A percentile compares a stretch with the other conserved stretches of the same genome.
phyloP scores from a whole-genome alignment of 371 early-diverging fungal genomes.

The Circinella umbellata region DNA sequence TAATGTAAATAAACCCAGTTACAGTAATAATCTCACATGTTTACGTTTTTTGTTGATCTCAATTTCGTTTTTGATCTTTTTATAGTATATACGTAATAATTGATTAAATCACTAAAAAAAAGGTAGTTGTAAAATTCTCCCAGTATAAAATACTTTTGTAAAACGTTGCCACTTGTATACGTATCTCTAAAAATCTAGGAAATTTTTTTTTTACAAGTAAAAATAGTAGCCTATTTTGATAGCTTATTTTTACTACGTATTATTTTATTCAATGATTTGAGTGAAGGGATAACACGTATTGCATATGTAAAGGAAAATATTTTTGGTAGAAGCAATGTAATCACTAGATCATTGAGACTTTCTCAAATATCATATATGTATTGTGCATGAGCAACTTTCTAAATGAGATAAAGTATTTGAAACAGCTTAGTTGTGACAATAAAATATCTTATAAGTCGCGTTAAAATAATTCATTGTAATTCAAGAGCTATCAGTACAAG shows the following conservation, averaged over 20 bases:
- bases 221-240: too few species aligned
- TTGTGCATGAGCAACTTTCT: slow-evolving; percentile 33
- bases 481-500: slow-evolving; percentile 33
- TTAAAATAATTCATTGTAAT: slow-evolving; percentile 47
- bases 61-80: too few species aligned
- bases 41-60: too few species aligned
- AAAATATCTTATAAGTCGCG: slow-evolving; percentile 28
- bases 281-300: slow-evolving; percentile 37
- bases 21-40: too few species aligned
- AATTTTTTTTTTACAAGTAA: neutral
- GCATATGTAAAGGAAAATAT: slow-evolving; percentile 34
- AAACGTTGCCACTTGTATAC: slow-evolving; percentile 44
- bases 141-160: slow-evolving; percentile 46
- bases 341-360: slow-evolving; percentile 35
- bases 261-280: slow-evolving; percentile 40
- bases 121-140: slow-evolving; percentile 15
- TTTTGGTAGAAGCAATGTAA: slow-evolving; percentile 38
- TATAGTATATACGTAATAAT: too few species aligned
- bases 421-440: slow-evolving; percentile 24
- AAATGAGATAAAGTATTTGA: slow-evolving; percentile 40
- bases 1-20: too few species aligned
- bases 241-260: neutral
- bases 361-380: slow-evolving; percentile 45
- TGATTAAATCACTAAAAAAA: too few species aligned
- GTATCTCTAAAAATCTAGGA: slow-evolving; percentile 26